Conservation (phyloP, 2,329 filamentous ascomycete genomes). For the Coniochaeta ligniaria region DNA sequence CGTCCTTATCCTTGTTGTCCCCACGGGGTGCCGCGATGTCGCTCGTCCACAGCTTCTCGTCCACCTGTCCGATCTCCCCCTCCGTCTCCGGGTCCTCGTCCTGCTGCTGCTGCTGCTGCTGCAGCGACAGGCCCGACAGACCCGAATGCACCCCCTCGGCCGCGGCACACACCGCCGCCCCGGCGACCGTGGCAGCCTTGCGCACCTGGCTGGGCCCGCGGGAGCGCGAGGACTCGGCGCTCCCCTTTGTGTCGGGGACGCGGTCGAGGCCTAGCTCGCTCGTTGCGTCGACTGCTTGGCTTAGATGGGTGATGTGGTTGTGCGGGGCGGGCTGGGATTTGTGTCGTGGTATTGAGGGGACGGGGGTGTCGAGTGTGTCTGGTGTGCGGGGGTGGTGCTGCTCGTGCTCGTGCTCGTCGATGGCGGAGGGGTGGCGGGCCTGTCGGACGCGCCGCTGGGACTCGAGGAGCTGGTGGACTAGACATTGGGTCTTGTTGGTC, state of each 20-base stretch:
- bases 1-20: conserved; percentile 27
- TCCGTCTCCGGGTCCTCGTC: conserved; percentile 26
- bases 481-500: conserved; percentile 44
- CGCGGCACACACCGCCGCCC: no score
- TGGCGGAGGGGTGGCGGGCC: conserved; percentile 7
- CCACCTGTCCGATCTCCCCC: conserved; percentile 41
- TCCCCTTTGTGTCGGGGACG: conserved; percentile 27
- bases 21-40: conserved; percentile 34
- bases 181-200: background rate
- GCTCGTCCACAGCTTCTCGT: conserved; percentile 48
- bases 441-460: conserved; percentile 33
- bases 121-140: no score
- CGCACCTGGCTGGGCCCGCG: background rate
- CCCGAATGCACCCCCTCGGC: no score
- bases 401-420: conserved; percentile 14
- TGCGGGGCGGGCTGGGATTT: conserved; percentile 9
- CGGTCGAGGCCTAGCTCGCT: conserved; percentile 19
- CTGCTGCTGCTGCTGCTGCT: conserved; percentile 5
- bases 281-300: conserved; percentile 15
- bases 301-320: conserved; percentile 2
- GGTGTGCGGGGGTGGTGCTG: conserved; percentile 2
- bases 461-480: conserved; percentile 60
- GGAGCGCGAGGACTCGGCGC: conserved; percentile 11
- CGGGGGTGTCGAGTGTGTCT: conserved; percentile 6
- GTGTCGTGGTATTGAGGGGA: conserved; percentile 5